phyloP scores from a whole-genome alignment of 805 yeast genomes.

The Wickerhamomyces sydowiorum region DNA sequence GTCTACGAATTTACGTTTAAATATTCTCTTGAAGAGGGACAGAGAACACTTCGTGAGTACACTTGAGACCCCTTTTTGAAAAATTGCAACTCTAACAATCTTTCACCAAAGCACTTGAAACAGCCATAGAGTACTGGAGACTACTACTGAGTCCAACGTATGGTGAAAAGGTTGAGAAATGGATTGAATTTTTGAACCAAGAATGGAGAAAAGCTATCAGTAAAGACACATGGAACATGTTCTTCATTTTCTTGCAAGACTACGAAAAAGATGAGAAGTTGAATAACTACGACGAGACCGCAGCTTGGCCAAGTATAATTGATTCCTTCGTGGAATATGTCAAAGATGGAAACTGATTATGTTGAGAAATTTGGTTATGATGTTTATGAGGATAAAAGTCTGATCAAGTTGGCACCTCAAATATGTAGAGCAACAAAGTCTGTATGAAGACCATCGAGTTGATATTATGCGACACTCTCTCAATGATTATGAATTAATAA shows the following conservation, averaged over 20 bases:
- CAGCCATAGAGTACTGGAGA: slow-evolving; percentile 74
- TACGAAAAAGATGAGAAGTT: slow-evolving; percentile 48
- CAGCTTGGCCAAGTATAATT: slow-evolving; percentile 88
- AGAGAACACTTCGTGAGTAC: slow-evolving; percentile 39
- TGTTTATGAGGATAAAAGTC: no score
- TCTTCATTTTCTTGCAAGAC: slow-evolving; percentile 54
- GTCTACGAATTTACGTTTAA: slow-evolving; percentile 71
- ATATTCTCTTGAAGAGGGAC: slow-evolving; percentile 56
- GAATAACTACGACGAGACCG: slow-evolving; percentile 63
- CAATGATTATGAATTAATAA: no score
- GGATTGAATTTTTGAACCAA: slow-evolving; percentile 50
- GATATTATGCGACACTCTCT: no score
- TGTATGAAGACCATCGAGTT: no score
- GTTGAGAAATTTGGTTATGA: not conserved
- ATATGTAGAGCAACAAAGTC: no score
- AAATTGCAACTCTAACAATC: not conserved
- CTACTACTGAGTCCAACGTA: slow-evolving; percentile 42
- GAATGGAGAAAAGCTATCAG: slow-evolving; percentile 46
- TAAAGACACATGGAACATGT: slow-evolving; percentile 84
- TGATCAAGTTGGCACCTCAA: no score
- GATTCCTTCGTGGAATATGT: slow-evolving; percentile 74
- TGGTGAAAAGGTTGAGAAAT: slow-evolving; percentile 36
- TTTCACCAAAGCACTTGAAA: slow-evolving; percentile 35
- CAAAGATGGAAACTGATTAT: slow-evolving; percentile 9
- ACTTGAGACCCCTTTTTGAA: no score